Evolutionary conservation across 805 yeast genomes (phyloP).

Genomic region (Saturnispora quitensis): DNA sequence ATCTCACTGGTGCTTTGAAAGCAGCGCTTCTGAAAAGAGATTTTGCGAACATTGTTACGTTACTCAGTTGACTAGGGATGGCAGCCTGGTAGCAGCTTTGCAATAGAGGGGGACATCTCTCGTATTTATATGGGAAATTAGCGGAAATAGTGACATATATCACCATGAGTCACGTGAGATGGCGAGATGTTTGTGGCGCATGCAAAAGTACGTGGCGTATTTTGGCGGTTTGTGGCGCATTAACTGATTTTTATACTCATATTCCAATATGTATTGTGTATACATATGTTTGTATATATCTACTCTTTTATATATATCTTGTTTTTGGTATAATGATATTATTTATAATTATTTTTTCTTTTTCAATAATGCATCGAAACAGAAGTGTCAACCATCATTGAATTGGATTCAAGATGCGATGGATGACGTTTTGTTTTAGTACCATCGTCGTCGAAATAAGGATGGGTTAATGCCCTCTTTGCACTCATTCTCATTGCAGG

Average conservation of each 20-base stretch:
- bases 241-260: background rate
- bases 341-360: background rate
- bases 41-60: slow-evolving; percentile 15
- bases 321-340: background rate
- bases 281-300: background rate
- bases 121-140: background rate
- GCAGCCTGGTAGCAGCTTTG: background rate
- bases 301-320: background rate
- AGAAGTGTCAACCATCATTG: slow-evolving; percentile 6
- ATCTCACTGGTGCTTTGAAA: slow-evolving; percentile 24
- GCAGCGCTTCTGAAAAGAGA: slow-evolving; percentile 13
- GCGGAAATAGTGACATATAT: background rate
- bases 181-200: background rate
- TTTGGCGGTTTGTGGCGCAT: background rate
- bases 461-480: slow-evolving; percentile 82
- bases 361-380: slow-evolving; percentile 4
- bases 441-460: slow-evolving; percentile 50
- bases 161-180: background rate
- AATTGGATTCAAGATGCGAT: background rate
- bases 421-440: slow-evolving; percentile 25
- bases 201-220: background rate
- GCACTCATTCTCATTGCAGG: slow-evolving; percentile 93
- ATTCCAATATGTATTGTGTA: background rate
- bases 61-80: background rate
- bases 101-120: background rate